These are phyloP conservation scores for Hygrocybe punicea DNA, from an alignment of 768 basidiomycete species.

Conservation along the genomic window DNA sequence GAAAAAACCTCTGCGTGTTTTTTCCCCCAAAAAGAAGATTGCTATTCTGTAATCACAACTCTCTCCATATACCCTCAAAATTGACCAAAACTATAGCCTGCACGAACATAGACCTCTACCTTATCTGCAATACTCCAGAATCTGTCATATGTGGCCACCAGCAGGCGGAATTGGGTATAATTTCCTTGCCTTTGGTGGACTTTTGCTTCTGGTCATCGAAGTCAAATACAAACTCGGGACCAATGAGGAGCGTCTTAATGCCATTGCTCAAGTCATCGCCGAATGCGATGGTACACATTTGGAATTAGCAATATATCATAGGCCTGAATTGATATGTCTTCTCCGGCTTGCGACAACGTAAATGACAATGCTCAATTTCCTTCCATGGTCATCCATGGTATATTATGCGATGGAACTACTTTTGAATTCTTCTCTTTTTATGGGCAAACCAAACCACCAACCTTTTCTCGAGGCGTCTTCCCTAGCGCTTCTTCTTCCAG, in stretches of 20 bases:
- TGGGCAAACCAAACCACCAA: background rate
- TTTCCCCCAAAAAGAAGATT: too few relatives aligned
- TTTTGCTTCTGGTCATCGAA: background rate
- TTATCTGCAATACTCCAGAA: background rate
- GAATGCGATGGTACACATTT: background rate
- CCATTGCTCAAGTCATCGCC: slow-evolving; percentile 2
- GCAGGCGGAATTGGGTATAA: background rate
- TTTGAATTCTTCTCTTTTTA: slow-evolving; percentile 3
- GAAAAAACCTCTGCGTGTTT: too few relatives aligned
- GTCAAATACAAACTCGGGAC: background rate
- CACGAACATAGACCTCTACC: too few relatives aligned
- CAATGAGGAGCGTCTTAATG: background rate
- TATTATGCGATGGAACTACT: background rate
- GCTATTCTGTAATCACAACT: too few relatives aligned
- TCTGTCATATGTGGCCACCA: background rate
- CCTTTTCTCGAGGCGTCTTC: slow-evolving; percentile 5
- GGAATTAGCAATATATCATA: background rate
- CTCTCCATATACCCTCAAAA: too few relatives aligned
- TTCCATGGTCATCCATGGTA: background rate
- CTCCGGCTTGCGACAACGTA: background rate
- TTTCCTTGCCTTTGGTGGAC: background rate
- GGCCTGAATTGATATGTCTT: background rate
- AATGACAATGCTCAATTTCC: background rate
- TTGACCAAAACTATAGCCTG: too few relatives aligned
- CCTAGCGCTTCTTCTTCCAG: background rate